phyloP scores from a whole-genome alignment of 2,329 filamentous ascomycete species.

The Pseudocercospora macadamiae region DNA sequence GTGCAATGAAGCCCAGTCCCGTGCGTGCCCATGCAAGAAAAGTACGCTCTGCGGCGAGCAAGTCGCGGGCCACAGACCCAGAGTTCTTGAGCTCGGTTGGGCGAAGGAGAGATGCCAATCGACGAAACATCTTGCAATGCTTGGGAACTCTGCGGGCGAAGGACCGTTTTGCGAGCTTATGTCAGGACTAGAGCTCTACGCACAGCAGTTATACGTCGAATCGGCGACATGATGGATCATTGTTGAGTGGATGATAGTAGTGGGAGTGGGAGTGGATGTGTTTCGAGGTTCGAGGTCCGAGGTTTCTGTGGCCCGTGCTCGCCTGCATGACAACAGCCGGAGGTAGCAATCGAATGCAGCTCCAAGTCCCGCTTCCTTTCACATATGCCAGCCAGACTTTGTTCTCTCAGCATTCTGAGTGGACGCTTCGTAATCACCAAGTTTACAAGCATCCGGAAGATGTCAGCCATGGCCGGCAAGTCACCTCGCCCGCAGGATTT shows the following conservation, averaged over 20 bases:
- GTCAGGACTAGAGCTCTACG: too few species aligned
- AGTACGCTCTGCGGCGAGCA: constrained; percentile 58
- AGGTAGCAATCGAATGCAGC: too few species aligned
- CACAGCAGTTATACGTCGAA: too few species aligned
- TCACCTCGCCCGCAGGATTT: constrained; percentile 72
- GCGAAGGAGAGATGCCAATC: constrained; percentile 14
- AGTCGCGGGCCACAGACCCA: constrained; percentile 55
- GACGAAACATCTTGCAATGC: not conserved
- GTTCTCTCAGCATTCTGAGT: not conserved
- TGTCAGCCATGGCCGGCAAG: constrained; percentile 38
- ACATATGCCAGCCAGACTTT: not conserved
- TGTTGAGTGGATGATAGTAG: too few species aligned
- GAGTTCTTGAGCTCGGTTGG: constrained; percentile 45
- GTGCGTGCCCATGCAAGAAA: constrained; percentile 58
- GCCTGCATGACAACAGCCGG: too few species aligned
- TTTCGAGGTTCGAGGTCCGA: not conserved
- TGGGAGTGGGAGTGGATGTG: not conserved
- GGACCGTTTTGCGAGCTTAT: too few species aligned
- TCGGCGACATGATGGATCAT: too few species aligned
- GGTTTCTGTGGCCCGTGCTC: not conserved
- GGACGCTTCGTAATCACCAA: not conserved
- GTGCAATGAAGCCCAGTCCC: constrained; percentile 55
- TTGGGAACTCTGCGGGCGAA: too few species aligned
- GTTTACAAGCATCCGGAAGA: not conserved
- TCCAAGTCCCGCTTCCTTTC: not conserved